Base-by-base conservation (phyloP, 2,329 filamentous ascomycete genomes). In the Davidsoniella eucalypti region DNA sequence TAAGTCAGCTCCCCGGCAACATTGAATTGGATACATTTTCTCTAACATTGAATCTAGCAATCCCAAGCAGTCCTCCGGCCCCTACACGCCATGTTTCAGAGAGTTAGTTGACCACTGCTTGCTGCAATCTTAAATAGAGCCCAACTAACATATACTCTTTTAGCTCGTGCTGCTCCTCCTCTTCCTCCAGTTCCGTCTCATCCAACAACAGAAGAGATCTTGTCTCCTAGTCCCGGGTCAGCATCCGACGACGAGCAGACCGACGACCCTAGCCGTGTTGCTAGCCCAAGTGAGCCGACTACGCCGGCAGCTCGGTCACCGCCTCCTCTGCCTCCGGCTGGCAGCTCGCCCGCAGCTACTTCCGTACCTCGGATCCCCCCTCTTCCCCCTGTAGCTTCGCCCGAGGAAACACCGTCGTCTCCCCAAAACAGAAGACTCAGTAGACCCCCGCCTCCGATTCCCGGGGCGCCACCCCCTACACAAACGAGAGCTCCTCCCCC, bases 241-340 rank as follows among this genome's bases (percentile, higher is more conserved):
- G 85, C 84, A 61, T 92, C 88, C 41, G 88, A 93, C 58, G 88
- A 95, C 61, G 90, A 95, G 63, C 68, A 87, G 58, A 87, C 83
- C 8, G 68, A 69, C 26, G 61, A 61, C 38, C 61, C 60, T 16
- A 64, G 44, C 4, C 44, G 66, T 47, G 63, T 63, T 48, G 23
- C 46, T 17, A 14, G 41, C 38, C 36, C 26, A 18, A 43, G 37
- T 9, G 64, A 65, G 26, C 63, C 65, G 49, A 64, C 64, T 18
- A 68, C 68, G 46, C 68, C 67, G n/a, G 47, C 41, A 6, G 18
- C 54, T 8, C 54, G 58, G 14, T 55, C 57, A 9, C 69, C 69
- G 16, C 69, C 70, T 14, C 69, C 72, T 2, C 61, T 69, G 25
- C 60, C 66, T 10, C 55, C 56, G 17, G 21, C 45, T 43, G 48